phyloP scores from a whole-genome alignment of 2,329 filamentous ascomycete species.

The Fusarium beomiforme region DNA sequence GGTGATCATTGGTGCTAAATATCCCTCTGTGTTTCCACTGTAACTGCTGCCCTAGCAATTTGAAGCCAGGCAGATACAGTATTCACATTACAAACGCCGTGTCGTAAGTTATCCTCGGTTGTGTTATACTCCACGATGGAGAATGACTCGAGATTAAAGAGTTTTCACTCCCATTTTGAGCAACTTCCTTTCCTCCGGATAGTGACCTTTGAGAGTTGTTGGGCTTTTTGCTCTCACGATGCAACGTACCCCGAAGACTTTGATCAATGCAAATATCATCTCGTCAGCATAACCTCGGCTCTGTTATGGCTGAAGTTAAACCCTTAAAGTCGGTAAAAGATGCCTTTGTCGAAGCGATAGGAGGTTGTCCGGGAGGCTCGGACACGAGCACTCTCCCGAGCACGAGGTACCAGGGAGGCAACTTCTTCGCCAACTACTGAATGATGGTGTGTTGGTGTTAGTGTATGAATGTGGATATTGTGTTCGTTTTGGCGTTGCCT shows the following conservation, averaged over 20 bases:
- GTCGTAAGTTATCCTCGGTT: constrained; percentile 36
- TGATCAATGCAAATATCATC: background rate
- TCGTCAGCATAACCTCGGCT: constrained; percentile 30
- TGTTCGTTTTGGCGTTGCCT: background rate
- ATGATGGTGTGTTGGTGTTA: background rate
- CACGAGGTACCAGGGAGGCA: background rate
- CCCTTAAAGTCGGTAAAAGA: background rate
- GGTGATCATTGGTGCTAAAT: background rate
- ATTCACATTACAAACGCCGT: background rate
- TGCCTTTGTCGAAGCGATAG: background rate
- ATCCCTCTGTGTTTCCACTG: constrained; percentile 5
- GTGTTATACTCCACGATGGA: constrained; percentile 4
- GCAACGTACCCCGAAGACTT: constrained; percentile 4
- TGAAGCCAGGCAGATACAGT: background rate
- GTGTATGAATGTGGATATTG: background rate
- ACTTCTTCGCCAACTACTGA: background rate
- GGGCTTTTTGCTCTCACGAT: constrained; percentile 4
- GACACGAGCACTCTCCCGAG: background rate
- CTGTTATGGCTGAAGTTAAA: background rate
- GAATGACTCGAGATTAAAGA: background rate
- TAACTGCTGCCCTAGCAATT: constrained; percentile 11
- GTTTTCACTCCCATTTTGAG: constrained; percentile 22
- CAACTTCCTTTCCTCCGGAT: constrained; percentile 38
- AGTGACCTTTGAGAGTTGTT: constrained; percentile 3
- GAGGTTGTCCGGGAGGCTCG: background rate